These are phyloP conservation scores for Sarcomyxa edulis DNA, from an alignment of 768 basidiomycete species.

Conservation along the genomic window DNA sequence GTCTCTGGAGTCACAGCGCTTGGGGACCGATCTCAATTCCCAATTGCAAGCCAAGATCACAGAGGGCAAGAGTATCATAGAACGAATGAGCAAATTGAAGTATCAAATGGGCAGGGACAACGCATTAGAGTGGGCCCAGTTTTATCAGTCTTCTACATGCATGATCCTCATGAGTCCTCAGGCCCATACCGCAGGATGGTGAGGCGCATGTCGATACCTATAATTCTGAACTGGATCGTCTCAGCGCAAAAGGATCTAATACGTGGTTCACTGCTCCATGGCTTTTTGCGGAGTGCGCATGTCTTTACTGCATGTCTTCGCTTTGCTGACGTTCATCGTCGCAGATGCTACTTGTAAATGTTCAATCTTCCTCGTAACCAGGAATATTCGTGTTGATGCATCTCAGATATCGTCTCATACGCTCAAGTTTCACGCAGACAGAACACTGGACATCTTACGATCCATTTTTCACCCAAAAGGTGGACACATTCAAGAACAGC, in stretches of 20 bases:
- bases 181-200: constrained; percentile 71
- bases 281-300: constrained; percentile 89
- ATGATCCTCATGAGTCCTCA: constrained; percentile 20
- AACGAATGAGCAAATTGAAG: constrained; percentile 70
- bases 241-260: constrained; percentile 41
- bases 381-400: too few relatives aligned
- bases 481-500: constrained; percentile 76
- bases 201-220: constrained; percentile 67
- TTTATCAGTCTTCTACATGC: not conserved
- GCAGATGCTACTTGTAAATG: constrained; percentile 70
- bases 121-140: constrained; percentile 49
- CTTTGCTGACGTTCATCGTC: not conserved
- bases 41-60: constrained; percentile 38
- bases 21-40: constrained; percentile 13
- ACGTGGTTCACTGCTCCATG: constrained; percentile 94
- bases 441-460: constrained; percentile 72
- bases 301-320: not conserved
- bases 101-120: constrained; percentile 84
- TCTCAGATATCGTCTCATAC: constrained; percentile 78
- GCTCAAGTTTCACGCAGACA: constrained; percentile 65
- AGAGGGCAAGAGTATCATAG: constrained; percentile 81
- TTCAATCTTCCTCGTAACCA: constrained; percentile 2
- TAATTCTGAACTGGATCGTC: constrained; percentile 61
- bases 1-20: constrained; percentile 29
- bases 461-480: constrained; percentile 79